These are phyloP conservation scores for Ulmus americana DNA, from an alignment of 331 rosid genomes.

Conservation along the genomic window DNA sequence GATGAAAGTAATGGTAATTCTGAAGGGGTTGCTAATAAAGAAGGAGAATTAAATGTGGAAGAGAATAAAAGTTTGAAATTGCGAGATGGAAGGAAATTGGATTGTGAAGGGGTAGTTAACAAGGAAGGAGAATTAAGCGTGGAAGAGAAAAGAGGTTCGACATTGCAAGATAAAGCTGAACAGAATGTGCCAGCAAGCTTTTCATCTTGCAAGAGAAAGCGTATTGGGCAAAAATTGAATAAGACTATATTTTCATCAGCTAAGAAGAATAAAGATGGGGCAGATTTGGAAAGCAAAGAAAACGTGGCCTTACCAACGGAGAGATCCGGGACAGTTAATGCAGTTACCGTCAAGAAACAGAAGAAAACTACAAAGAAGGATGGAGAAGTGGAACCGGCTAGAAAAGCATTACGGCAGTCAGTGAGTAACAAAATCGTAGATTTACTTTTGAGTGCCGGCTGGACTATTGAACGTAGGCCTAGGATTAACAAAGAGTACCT, in stretches of 20 bases:
- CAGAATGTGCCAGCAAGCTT: slow-evolving; percentile 22
- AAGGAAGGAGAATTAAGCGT: background rate
- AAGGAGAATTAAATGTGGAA: slow-evolving; percentile 18
- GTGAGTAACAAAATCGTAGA: slow-evolving; percentile 65
- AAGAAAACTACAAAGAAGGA: slow-evolving; percentile 9
- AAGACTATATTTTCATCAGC: slow-evolving; percentile 22
- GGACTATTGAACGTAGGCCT: slow-evolving; percentile 75
- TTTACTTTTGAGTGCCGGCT: slow-evolving; percentile 65
- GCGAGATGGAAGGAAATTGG: slow-evolving; percentile 25
- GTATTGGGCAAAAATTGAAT: slow-evolving; percentile 20
- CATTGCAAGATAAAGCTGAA: slow-evolving; percentile 22
- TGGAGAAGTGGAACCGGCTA: slow-evolving; percentile 18
- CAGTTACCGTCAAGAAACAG: slow-evolving; percentile 11
- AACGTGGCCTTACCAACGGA: slow-evolving; percentile 18
- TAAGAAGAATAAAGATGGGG: slow-evolving; percentile 24
- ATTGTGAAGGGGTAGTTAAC: slow-evolving; percentile 3
- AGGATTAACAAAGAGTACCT: slow-evolving; percentile 46
- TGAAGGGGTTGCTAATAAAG: background rate
- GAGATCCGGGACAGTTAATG: slow-evolving; percentile 18
- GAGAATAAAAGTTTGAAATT: slow-evolving; percentile 28
- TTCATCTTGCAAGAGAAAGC: slow-evolving; percentile 23
- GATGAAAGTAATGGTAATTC: too few species aligned
- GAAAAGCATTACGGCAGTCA: slow-evolving; percentile 33
- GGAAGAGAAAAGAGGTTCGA: slow-evolving; percentile 18
- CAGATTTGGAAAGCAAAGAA: slow-evolving; percentile 29